Conservation (phyloP, 192 early-diverging fungal genomes). For the Coemansia sp. region DNA sequence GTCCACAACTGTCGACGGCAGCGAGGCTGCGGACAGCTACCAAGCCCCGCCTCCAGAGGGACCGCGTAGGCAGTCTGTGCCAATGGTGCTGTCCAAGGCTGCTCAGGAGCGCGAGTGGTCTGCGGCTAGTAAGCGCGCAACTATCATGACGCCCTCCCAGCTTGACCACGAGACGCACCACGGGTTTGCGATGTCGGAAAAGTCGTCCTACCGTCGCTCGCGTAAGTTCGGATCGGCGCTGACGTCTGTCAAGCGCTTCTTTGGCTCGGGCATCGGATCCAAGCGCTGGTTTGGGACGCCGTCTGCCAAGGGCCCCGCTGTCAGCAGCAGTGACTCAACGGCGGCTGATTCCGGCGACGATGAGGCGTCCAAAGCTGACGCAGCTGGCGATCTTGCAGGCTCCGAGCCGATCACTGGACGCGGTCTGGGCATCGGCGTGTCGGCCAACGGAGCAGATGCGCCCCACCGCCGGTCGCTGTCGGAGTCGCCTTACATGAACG, state of each 20-base stretch:
- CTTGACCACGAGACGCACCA: constrained; percentile 27
- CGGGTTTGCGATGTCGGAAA: constrained; percentile 27
- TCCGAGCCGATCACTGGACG: constrained; percentile 16
- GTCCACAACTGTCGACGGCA: constrained; percentile 30
- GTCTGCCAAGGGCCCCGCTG: constrained; percentile 20
- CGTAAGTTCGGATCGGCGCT: constrained; percentile 46
- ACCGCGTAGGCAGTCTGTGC: constrained; percentile 48
- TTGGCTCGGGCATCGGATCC: constrained; percentile 21
- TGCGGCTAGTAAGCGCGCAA: constrained; percentile 40
- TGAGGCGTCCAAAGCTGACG: background rate
- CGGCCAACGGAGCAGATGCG: constrained; percentile 6
- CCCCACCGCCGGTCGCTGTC: constrained; percentile 50
- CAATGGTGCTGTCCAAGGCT: constrained; percentile 21
- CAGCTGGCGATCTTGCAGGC: constrained; percentile 17
- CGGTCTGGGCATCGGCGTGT: constrained; percentile 29
- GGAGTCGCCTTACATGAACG: constrained; percentile 46
- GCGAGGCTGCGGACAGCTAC: constrained; percentile 1
- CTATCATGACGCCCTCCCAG: constrained; percentile 42
- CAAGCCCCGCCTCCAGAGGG: constrained; percentile 18
- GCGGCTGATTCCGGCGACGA: constrained; percentile 14
- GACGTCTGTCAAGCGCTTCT: constrained; percentile 51
- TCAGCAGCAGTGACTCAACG: constrained; percentile 32
- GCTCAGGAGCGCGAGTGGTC: constrained; percentile 29
- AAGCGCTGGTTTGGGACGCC: constrained; percentile 47
- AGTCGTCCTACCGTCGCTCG: constrained; percentile 28